Conservation (phyloP, 768 basidiomycete species). For the Xerocomellus intermedius region DNA sequence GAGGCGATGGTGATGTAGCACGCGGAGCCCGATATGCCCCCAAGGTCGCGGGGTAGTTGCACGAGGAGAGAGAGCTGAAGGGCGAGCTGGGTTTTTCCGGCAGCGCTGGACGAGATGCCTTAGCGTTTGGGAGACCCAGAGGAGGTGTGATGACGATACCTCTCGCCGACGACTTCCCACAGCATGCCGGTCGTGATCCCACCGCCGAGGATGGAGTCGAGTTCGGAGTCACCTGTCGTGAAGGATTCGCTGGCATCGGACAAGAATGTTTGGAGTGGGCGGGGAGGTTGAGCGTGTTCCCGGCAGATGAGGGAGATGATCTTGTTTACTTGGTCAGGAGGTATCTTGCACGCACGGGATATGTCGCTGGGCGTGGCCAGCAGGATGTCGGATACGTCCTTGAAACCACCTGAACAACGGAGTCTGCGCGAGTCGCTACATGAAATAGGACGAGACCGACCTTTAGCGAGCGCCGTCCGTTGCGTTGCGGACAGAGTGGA, state of each 20-base stretch:
- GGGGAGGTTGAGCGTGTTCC: constrained; percentile 39
- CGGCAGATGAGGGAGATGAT: constrained; percentile 52
- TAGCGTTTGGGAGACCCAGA: constrained; percentile 1
- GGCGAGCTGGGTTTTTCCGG: constrained; percentile 93
- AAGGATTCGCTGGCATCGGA: constrained; percentile 46
- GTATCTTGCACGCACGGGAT: constrained; percentile 53
- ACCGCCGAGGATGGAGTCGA: constrained; percentile 75
- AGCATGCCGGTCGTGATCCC: constrained; percentile 78
- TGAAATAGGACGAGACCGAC: constrained; percentile 21
- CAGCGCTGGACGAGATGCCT: constrained; percentile 53
- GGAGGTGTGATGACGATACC: constrained; percentile 44
- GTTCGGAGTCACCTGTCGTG: constrained; percentile 68
- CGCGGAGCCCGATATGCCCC: constrained; percentile 63
- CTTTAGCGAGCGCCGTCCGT: constrained; percentile 37
- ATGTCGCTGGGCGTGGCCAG: constrained; percentile 49
- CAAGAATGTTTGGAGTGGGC: constrained; percentile 40
- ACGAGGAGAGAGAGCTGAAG: constrained; percentile 79
- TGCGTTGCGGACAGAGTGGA: constrained; percentile 31
- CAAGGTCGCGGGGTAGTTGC: constrained; percentile 59
- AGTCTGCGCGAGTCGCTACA: neutral
- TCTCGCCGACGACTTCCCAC: constrained; percentile 89
- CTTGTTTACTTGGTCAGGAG: constrained; percentile 46
- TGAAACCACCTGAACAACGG: constrained; percentile 45
- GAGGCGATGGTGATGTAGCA: constrained; percentile 80
- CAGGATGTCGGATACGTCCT: constrained; percentile 48